Conservation (phyloP, 2,329 filamentous ascomycete species). For the Penicillium concentricum region DNA sequence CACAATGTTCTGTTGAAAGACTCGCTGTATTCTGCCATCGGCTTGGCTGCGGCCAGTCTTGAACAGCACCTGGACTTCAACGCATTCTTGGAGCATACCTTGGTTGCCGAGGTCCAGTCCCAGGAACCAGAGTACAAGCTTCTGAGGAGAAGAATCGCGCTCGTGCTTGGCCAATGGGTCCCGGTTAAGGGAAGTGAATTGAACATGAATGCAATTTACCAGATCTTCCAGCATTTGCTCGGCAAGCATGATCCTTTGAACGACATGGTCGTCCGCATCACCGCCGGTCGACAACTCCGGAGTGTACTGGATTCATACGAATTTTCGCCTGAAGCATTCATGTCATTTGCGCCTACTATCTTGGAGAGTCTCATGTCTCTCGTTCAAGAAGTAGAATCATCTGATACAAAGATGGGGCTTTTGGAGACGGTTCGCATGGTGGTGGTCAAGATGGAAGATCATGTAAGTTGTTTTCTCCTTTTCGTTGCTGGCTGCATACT, state of each 20-base stretch:
- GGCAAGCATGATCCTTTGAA: slow-evolving; percentile 75
- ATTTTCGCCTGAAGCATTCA: slow-evolving; percentile 71
- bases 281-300: slow-evolving; percentile 80
- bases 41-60: slow-evolving; percentile 76
- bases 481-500: neutral
- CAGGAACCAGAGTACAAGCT: slow-evolving; percentile 70
- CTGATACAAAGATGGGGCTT: slow-evolving; percentile 87
- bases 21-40: slow-evolving; percentile 90
- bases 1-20: slow-evolving; percentile 82
- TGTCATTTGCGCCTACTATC: slow-evolving; percentile 73
- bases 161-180: slow-evolving; percentile 87
- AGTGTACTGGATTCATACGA: slow-evolving; percentile 80
- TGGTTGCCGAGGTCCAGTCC: slow-evolving; percentile 76
- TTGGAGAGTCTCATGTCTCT: slow-evolving; percentile 72
- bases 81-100: slow-evolving; percentile 68
- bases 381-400: slow-evolving; percentile 74
- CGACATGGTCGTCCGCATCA: slow-evolving; percentile 88
- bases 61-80: slow-evolving; percentile 79
- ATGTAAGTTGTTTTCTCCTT: slow-evolving; percentile 45
- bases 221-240: slow-evolving; percentile 84
- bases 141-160: slow-evolving; percentile 80
- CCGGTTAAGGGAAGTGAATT: slow-evolving; percentile 69
- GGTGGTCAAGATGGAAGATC: slow-evolving; percentile 76
- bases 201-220: slow-evolving; percentile 73
- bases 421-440: slow-evolving; percentile 81